Base-by-base conservation (phyloP, 768 basidiomycete species). In the Rubroboletus pulcherrimus region DNA sequence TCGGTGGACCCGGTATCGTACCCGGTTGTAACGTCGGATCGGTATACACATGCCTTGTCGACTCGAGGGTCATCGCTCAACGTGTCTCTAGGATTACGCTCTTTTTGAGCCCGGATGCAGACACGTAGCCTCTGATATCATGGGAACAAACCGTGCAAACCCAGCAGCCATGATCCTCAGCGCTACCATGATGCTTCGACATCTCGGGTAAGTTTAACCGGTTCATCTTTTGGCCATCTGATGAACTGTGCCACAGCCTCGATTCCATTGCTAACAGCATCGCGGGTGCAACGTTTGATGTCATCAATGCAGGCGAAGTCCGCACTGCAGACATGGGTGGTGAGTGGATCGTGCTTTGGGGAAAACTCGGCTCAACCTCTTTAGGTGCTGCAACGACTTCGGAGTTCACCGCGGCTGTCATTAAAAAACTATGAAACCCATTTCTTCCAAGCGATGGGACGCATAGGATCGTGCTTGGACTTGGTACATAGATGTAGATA, bases 41-140 rank as follows among this genome's bases (percentile, higher is more conserved):
- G 53, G 92, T 93, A 64, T 61, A 76, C 77, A 68, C 39, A 39
- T 41, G 19, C 41, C 50, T 35, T 50, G 29, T 41, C 5, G 1
- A 26, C 38, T 51, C 15, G 37, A 33, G 42, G 37, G 26, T n/a
- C 19, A 33, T 50, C 24, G 45, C 44, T 51, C 37, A 55, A 40
- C 17, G 5, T 30, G 5, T 5, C 31, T 35, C 33, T 34, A 91
- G 87, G 97, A 98, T 73, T 98, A 93, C 71, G 97, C 97, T 26
- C 81, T 99, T 51, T 99, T 99, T 71, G 97, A 99, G 74, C 97
- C 97, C 34, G 97, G 97, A 68, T 98, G 97, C 75, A 87, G 96
- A 74, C 92, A 93, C 69, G 91, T 93, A 63, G 91, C 92, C 49
- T 86, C 87, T 66, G 94, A 97, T 66, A 93, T 98, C 75, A 98